Conservation (phyloP, 2,329 filamentous ascomycete genomes). For the Ilyonectria sp. region DNA sequence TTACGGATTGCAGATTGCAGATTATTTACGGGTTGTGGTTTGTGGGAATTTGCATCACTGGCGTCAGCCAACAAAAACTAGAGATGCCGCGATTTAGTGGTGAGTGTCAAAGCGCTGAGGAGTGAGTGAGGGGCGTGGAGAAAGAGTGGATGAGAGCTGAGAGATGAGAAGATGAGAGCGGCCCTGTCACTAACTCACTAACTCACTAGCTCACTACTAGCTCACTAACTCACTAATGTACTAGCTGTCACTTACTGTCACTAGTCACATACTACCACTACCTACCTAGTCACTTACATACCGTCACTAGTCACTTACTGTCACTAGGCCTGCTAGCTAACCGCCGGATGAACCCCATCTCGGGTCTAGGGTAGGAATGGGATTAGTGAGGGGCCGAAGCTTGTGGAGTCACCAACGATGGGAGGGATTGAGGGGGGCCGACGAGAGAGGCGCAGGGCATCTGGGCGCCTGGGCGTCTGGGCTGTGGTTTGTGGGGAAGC, state of each 20-base stretch:
- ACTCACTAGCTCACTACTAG: no score
- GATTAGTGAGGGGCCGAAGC: background rate
- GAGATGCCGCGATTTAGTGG: slow-evolving; percentile 2
- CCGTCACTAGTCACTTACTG: no score
- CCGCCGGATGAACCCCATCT: slow-evolving; percentile 19
- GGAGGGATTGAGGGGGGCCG: background rate
- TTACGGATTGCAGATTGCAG: no score
- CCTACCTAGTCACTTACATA: no score
- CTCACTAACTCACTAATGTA: no score
- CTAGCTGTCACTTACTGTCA: no score
- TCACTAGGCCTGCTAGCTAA: background rate
- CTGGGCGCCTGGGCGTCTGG: background rate
- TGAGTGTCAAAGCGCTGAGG: slow-evolving; percentile 9
- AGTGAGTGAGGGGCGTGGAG: no score
- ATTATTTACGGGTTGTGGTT: no score
- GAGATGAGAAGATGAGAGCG: no score
- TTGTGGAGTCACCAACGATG: slow-evolving; percentile 9
- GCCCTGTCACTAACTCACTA: no score
- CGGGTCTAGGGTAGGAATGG: slow-evolving; percentile 22
- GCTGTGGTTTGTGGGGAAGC: slow-evolving; percentile 18
- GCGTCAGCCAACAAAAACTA: background rate
- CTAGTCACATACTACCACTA: no score
- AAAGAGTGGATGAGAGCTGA: no score
- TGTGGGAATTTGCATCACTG: background rate
- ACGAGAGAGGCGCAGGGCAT: background rate